Evolutionary conservation across 192 early-diverging fungal genomes (phyloP).

Genomic region (Linnemannia exigua): DNA sequence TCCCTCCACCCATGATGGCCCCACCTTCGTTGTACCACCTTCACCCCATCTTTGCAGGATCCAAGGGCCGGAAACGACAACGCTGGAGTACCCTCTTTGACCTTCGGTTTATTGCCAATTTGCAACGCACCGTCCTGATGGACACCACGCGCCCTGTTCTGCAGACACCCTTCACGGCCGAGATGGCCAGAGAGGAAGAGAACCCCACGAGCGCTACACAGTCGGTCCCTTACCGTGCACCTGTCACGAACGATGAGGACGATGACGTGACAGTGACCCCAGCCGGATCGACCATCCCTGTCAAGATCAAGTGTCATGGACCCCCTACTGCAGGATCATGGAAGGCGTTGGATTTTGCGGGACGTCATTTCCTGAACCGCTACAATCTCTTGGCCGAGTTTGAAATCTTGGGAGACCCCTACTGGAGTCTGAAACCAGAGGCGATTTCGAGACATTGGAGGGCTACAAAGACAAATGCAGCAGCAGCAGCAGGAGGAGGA

Average conservation of each 20-base stretch:
- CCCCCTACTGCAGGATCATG: slow-evolving; percentile 43
- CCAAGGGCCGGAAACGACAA: slow-evolving; percentile 33
- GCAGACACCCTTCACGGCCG: slow-evolving; percentile 36
- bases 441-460: slow-evolving; percentile 39
- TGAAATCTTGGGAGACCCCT: slow-evolving; percentile 31
- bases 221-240: background rate
- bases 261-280: background rate
- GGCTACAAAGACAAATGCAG: background rate
- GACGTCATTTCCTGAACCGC: slow-evolving; percentile 47
- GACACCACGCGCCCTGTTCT: slow-evolving; percentile 33
- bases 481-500: too few species aligned
- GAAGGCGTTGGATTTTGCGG: slow-evolving; percentile 45
- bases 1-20: slow-evolving; percentile 49
- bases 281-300: background rate
- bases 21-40: slow-evolving; percentile 30
- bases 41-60: slow-evolving; percentile 33
- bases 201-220: slow-evolving; percentile 24
- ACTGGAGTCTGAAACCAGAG: slow-evolving; percentile 44
- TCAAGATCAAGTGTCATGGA: slow-evolving; percentile 38
- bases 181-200: slow-evolving; percentile 47
- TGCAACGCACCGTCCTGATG: slow-evolving; percentile 21
- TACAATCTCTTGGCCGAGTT: slow-evolving; percentile 44
- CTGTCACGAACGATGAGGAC: background rate
- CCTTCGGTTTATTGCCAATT: background rate
- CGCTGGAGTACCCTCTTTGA: slow-evolving; percentile 51